Evolutionary conservation across 805 yeast genomes (phyloP), one percentile per base, ranked within the genome.

Genomic region (Suhomyces sp.): DNA sequence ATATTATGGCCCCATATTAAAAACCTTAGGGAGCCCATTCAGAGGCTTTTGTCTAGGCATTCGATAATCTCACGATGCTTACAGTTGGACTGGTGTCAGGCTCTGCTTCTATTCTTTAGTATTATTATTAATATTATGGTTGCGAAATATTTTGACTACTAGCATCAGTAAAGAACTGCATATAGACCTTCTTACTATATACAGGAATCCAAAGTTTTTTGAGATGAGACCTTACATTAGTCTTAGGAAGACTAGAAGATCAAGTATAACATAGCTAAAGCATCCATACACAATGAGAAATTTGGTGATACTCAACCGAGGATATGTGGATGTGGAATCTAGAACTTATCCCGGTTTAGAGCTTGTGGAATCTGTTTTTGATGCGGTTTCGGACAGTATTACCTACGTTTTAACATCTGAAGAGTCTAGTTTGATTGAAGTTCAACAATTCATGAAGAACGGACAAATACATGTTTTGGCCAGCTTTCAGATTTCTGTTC

Each of bases 361-460:
- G n/a, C 62, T 79, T 5, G 48, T 68, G 2, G 70, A 73, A 12
- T 61, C 84, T 1, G 73, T 66, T 9, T 86, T 87, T 50, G 95
- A 88, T 54, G 74, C 84, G 0, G 75, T 85, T 21, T 72, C 82
- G 7, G 93, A 87, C 54, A 74, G 85, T 36, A 68, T 88, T 24
- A 78, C 93, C 0, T 74, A 79, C 44, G 83, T 76, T 1, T 64
- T 85, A 33, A 70, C 77, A 13, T 61, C 72, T 42, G 67, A 38
- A 21, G 84, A 79, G 25, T 68, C 76, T 25, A 76, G 76, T 15
- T 47, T 67, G 6, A 55, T 82, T 33, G 95, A 87, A 58, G 83
- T 85, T n/a, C 93, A 84, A 49, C 90, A 83, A 54, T 77, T 77
- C 48, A 61, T 69, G 63, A 83, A 80, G 54, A 69, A 70, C 25